Evolutionary conservation across 257 asterid species (phyloP), one percentile per base, ranked within the genome.

Genomic region (Solanum corneliomulleri): DNA sequence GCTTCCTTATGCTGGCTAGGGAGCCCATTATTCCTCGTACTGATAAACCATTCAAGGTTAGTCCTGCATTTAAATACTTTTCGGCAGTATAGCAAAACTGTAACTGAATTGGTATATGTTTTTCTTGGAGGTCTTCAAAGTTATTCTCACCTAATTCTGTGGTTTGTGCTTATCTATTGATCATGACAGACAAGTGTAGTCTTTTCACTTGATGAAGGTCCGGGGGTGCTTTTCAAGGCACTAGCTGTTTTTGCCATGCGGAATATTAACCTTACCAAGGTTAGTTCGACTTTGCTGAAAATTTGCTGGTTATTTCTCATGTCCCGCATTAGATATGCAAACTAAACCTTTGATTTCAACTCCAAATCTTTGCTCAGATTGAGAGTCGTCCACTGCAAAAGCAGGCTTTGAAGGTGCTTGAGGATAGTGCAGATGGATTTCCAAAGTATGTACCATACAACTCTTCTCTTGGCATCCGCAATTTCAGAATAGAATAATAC

Each of bases 201-300:
- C 78, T 97, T 97, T 95, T 97, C 99, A 60, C 98, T 97, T 29
- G 99, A 97, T 91, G 99, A 97, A 93, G 99, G 99, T 88, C 99
- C 99, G 52, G 99, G 99, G 87, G 93, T 93, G 91, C 99, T 97
- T 92, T 97, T 97, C 88, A 96, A 97, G 90, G 99, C 98, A 88
- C 98, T 97, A 87, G 98, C 98, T 85, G 99, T 94, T 83, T 97
- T 97, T 91, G 98, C 99, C 25, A 91, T 94, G 98, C 94, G 99
- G 93, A 92, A 89, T 90, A 91, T 96, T 90, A 97, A 96, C 92
- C 99, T 96, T 87, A 96, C 99, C 49, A 97, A 97, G 96, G 99
- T 95, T 85, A 88, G 88, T 84, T 87, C 25, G 58, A 74, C 82
- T 74, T 72, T 58, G 9, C 44, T 84, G 56, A 64, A 49, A 85